Evolutionary conservation across 768 basidiomycete genomes (phyloP), one percentile per base, ranked within the genome.

Genomic region (Lactarius sp.): DNA sequence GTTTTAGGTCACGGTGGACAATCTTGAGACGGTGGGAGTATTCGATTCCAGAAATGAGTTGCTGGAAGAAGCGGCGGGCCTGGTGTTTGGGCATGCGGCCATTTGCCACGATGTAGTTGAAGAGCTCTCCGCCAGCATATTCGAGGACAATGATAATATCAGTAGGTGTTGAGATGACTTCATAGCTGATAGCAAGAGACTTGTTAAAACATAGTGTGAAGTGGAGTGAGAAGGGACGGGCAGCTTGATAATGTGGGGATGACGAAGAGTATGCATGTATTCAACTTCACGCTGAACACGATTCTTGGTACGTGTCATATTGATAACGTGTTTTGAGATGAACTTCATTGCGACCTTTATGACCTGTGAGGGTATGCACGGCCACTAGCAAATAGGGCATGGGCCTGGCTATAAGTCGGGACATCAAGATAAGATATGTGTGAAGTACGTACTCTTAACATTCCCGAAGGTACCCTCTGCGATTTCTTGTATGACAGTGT

Each of bases 141-240:
- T 99, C 97, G 60, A 98, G 86, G 36, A 99, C 97, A 76, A 99
- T 97, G 73, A 99, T 95, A 70, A 99, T 97, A 73, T 98, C 94
- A 1, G 89, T 91, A 0, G 92, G 86, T 0, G 95, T 97, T 8
- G 92, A 94, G 68, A 98, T 97, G 46, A 89, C 88, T 73, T 91
- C 90, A 71, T 92, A 91, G 65, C 88, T 88, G 72, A 64, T 56
- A 56, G 36, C 33, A 27, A 42, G 33, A 14, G 18, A 12, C 47
- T 37, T 6, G 51, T 52, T 49, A 65, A 49, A 20, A 59, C 14
- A 56, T 69, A 51, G 61, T 39, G 56, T 55, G 47, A 59, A 47
- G 20, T 52, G 49, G 70, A 53, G 16, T 41, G 55, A 66, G 39
- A 50, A 46, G 42, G 59, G 33, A 79, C 84, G 69, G 73, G 96